Evolutionary conservation across 2,329 filamentous ascomycete genomes (phyloP).

Genomic region (Coniochaeta sp.): DNA sequence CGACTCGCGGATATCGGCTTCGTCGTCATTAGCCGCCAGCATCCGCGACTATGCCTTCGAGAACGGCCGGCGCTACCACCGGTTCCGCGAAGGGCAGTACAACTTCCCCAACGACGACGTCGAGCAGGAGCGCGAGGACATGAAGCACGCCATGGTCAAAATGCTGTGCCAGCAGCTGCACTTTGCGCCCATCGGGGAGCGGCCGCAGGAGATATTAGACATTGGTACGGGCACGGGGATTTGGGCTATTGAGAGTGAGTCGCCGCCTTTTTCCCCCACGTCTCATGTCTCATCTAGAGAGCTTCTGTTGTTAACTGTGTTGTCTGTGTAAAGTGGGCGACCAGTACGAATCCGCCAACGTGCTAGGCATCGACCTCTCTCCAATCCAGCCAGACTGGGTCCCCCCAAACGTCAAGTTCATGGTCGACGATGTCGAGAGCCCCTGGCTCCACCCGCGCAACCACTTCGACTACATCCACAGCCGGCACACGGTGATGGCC

Average conservation of each 20-base stretch:
- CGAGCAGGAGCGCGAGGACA: conserved; percentile 51
- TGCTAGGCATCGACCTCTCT: conserved; percentile 35
- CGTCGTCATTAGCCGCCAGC: conserved; percentile 25
- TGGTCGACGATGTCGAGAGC: conserved; percentile 46
- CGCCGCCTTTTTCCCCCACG: neutral
- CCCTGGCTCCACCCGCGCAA: conserved; percentile 39
- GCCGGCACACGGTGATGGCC: conserved; percentile 28
- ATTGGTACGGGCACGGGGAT: conserved; percentile 53
- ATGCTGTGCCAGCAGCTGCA: conserved; percentile 41
- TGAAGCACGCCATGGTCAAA: conserved; percentile 48
- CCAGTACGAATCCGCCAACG: conserved; percentile 29
- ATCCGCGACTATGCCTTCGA: conserved; percentile 46
- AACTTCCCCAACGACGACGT: conserved; percentile 54
- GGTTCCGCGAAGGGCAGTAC: conserved; percentile 46
- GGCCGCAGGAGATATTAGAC: conserved; percentile 44
- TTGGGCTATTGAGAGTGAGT: conserved; percentile 48
- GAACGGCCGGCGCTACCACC: conserved; percentile 53
- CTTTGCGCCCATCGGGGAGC: conserved; percentile 41
- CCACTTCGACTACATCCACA: conserved; percentile 55
- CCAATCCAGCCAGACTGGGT: conserved; percentile 42
- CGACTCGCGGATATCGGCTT: conserved; percentile 19
- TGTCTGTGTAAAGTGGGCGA: conserved; percentile 33
- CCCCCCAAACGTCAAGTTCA: conserved; percentile 53
- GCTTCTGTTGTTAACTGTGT: no score
- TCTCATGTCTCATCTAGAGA: no score